A percentile compares a stretch with the other conserved stretches of the same genome.
These are phyloP conservation scores for Quercus cerris DNA, from an alignment of 306 rosid species.

Conservation along the genomic window DNA sequence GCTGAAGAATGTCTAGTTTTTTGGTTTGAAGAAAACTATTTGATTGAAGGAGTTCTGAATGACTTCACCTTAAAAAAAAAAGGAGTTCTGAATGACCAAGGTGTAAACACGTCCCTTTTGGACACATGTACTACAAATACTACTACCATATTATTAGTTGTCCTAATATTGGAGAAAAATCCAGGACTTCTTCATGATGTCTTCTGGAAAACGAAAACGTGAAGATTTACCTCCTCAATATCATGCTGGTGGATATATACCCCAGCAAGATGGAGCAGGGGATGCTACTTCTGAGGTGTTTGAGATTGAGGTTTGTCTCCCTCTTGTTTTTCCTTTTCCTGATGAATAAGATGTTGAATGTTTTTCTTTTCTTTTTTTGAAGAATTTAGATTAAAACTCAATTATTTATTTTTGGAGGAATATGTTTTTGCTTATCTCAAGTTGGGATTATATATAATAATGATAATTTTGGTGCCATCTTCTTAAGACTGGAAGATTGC, in stretches of 20 bases:
- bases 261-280: slow-evolving; percentile 99
- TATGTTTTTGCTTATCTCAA: not conserved
- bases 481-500: not conserved
- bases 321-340: not conserved
- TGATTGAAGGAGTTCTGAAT: slow-evolving; percentile 20
- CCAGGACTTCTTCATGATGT: slow-evolving; percentile 74
- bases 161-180: slow-evolving; percentile 25
- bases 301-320: slow-evolving; percentile 69
- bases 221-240: slow-evolving; percentile 75
- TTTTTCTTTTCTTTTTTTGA: not conserved
- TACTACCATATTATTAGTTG: slow-evolving; percentile 13
- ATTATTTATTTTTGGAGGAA: not conserved
- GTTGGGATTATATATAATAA: not conserved
- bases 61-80: not conserved
- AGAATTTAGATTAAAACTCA: not conserved
- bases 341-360: not conserved
- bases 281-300: slow-evolving; percentile 53
- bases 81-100: slow-evolving; percentile 19
- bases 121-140: slow-evolving; percentile 1
- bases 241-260: slow-evolving; percentile 74
- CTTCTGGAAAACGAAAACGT: slow-evolving; percentile 88
- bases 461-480: not conserved
- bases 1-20: slow-evolving; percentile 22
- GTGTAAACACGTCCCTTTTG: slow-evolving; percentile 15
- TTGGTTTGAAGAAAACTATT: slow-evolving; percentile 20